Evolutionary conservation across 352 stramenopile genomes (phyloP).

Genomic region (Phytophthora hybrid): DNA sequence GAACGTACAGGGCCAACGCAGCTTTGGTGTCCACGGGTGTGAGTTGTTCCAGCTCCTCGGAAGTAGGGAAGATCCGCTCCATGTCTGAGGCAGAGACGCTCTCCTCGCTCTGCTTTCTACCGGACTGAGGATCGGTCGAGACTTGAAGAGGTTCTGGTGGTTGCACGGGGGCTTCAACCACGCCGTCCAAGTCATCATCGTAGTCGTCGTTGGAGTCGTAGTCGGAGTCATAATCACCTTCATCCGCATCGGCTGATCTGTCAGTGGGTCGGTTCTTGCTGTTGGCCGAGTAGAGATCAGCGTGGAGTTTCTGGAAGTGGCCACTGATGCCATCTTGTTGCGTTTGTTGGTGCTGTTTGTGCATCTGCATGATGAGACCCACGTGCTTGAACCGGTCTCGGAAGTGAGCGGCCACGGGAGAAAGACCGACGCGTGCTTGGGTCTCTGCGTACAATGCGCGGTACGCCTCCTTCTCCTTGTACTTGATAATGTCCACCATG

Average conservation of each 20-base stretch:
- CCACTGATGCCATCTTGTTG: conserved; percentile 64
- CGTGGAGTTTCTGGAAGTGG: conserved; percentile 70
- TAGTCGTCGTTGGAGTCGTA: conserved; percentile 32
- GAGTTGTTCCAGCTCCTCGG: conserved; percentile 62
- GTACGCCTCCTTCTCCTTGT: conserved; percentile 61
- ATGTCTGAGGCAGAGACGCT: conserved; percentile 14
- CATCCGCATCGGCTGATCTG: not conserved
- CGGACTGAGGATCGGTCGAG: conserved; percentile 25
- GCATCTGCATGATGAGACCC: conserved; percentile 51
- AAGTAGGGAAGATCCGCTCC: conserved; percentile 55
- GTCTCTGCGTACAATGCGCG: conserved; percentile 45
- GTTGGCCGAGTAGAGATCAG: conserved; percentile 42
- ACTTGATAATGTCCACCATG: conserved; percentile 71
- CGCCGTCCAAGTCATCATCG: conserved; percentile 12
- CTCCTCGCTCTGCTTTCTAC: conserved; percentile 39
- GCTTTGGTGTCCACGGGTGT: conserved; percentile 70
- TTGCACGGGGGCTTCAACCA: not conserved
- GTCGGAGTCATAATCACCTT: conserved; percentile 15
- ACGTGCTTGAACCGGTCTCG: conserved; percentile 79
- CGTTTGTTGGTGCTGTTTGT: conserved; percentile 37
- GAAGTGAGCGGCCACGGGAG: conserved; percentile 57
- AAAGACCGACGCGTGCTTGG: conserved; percentile 54
- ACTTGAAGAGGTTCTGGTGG: conserved; percentile 9
- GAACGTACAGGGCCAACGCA: conserved; percentile 59
- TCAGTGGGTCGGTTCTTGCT: not conserved